Percentiles rank a stretch among this genome's conserved stretches.
These are phyloP conservation scores for Diplodia sapinea DNA, from an alignment of 2,329 filamentous ascomycete species.

Conservation along the genomic window DNA sequence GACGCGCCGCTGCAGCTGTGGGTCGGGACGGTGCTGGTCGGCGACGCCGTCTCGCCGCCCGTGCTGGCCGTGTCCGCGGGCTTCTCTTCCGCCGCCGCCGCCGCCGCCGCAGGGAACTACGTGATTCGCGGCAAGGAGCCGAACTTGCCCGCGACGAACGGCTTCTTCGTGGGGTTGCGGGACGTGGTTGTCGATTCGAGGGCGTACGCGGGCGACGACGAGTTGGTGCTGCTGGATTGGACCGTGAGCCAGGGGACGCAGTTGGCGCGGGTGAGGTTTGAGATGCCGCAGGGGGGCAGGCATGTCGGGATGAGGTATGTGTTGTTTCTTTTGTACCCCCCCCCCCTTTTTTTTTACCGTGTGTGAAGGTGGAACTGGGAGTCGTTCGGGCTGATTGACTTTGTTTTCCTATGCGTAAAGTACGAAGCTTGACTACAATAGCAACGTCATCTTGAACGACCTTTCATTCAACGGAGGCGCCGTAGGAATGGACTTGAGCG, in stretches of 20 bases:
- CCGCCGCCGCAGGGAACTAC: background rate
- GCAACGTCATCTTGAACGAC: constrained; percentile 37
- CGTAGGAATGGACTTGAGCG: constrained; percentile 42
- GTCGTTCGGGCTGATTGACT: background rate
- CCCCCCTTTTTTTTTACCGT: background rate
- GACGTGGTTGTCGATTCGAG: constrained; percentile 41
- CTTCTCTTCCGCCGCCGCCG: background rate
- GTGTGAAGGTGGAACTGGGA: no score
- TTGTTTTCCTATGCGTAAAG: constrained; percentile 15
- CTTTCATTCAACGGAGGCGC: constrained; percentile 30
- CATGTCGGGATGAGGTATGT: constrained; percentile 45
- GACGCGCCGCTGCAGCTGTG: constrained; percentile 36
- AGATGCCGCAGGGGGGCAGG: constrained; percentile 44
- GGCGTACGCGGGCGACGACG: constrained; percentile 26
- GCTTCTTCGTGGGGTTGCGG: constrained; percentile 40
- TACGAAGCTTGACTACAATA: constrained; percentile 33
- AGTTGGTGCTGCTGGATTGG: constrained; percentile 39
- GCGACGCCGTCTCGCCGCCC: constrained; percentile 3
- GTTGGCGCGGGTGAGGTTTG: constrained; percentile 40
- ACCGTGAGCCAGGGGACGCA: constrained; percentile 40
- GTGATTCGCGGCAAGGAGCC: constrained; percentile 37
- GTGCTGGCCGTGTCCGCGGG: background rate
- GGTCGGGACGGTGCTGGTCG: constrained; percentile 20
- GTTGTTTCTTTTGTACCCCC: background rate
- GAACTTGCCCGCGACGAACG: constrained; percentile 32